Base-by-base conservation (phyloP, 805 yeast genomes). In the Saturnispora zaruensis region DNA sequence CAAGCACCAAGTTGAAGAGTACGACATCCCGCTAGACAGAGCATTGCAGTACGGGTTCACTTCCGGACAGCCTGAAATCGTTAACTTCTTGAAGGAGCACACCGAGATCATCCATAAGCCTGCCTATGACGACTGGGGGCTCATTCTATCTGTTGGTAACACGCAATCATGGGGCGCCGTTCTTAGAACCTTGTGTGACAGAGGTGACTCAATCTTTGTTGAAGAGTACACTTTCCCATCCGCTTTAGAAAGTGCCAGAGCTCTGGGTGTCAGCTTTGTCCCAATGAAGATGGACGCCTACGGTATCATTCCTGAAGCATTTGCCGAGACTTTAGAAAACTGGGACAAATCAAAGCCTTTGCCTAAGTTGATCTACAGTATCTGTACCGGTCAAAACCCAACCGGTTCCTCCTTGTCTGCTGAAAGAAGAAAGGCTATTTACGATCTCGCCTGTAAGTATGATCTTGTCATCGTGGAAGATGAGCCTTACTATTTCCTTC, bases 351-450 rank as follows among this genome's bases (percentile, higher is more conserved):
- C 67, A 25, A 34, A 33, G 36, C 77, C 78, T 52, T 81, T 81
- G 67, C 98, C 98, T 57, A 88, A 84, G 67, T 71, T 91, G 53
- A 73, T 91, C 59, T 93, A 93, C 78, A 82, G 93, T 38, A 87
- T 91, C 59, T 84, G 93, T 57, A 93, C 98, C 7, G 99, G 99
- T 55, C 98, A 93, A 73, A 91, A 91, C 76, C 99, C 99, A 55
- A 90, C 97, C 18, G 99, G 99, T 36, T 82, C 95, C 3, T 85
- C 88, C 23, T 72, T 93, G 60, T 72, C 84, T 33, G 69, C 61
- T 25, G 90, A 87, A 61, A 81, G 98, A 72, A 86, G 96, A 71
- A 65, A 69, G 54, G 78, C 75, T 50, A 77, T 93, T 57, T 90
- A 89, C 69, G 75, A 77, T 53, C 64, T 91, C 54, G 91, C 95